Percentiles rank a stretch among this genome's conserved stretches.
phyloP scores from a whole-genome alignment of 768 basidiomycete genomes.

The Russula sp. region DNA sequence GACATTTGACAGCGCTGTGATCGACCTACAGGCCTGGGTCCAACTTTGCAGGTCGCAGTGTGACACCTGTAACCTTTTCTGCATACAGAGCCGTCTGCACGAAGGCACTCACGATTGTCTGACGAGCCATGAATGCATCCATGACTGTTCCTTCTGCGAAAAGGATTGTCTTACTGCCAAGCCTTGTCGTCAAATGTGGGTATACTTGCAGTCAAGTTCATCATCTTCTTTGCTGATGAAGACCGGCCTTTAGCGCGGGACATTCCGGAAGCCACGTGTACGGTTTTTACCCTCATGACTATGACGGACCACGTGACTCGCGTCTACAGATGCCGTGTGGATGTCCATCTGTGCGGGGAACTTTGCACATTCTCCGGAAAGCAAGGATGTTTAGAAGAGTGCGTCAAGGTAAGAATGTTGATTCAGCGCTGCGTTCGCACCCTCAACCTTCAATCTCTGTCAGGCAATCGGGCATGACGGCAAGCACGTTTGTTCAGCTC shows the following conservation, averaged over 20 bases:
- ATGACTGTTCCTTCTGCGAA: conserved; percentile 38
- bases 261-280: conserved; percentile 51
- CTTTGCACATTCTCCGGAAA: conserved; percentile 40
- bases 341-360: conserved; percentile 49
- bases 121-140: conserved; percentile 42
- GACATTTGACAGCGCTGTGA: conserved; percentile 35
- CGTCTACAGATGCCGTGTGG: conserved; percentile 38
- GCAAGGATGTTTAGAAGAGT: conserved; percentile 44
- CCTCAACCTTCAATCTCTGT: neutral
- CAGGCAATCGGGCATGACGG: conserved; percentile 47
- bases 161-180: conserved; percentile 22
- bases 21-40: conserved; percentile 40
- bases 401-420: conserved; percentile 38
- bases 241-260: conserved; percentile 38
- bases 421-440: neutral
- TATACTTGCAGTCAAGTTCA: conserved; percentile 6
- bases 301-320: conserved; percentile 19
- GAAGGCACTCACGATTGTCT: conserved; percentile 42
- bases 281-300: neutral
- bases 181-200: conserved; percentile 44
- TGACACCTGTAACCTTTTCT: conserved; percentile 39
- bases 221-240: neutral
- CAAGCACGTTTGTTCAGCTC: conserved; percentile 48
- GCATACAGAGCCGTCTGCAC: conserved; percentile 42
- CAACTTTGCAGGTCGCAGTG: conserved; percentile 48